phyloP scores from a whole-genome alignment of 2,329 filamentous ascomycete genomes.

The Fusarium sp. region DNA sequence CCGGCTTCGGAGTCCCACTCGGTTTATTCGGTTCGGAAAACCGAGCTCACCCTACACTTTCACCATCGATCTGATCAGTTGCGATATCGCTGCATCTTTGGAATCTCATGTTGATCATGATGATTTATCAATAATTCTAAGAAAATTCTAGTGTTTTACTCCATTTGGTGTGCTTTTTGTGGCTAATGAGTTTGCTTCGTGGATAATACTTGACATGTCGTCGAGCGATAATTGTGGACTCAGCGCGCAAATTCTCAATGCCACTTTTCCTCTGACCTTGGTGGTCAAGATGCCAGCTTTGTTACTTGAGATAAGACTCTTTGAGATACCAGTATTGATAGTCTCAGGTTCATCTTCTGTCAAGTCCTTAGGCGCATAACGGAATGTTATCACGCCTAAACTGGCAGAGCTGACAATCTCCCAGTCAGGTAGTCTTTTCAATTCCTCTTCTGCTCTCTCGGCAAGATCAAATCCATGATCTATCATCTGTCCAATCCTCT shows the following conservation, averaged over 20 bases:
- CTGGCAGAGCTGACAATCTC: constrained; percentile 42
- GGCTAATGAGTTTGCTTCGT: constrained; percentile 5
- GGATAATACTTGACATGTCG: constrained; percentile 18
- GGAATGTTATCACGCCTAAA: constrained; percentile 40
- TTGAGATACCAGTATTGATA: constrained; percentile 4
- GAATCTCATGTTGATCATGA: background rate
- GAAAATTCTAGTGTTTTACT: background rate
- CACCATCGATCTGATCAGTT: background rate
- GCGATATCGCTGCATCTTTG: constrained; percentile 3
- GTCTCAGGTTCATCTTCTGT: background rate
- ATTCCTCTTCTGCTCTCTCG: constrained; percentile 35
- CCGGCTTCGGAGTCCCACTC: constrained; percentile 7
- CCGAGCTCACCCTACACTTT: constrained; percentile 9
- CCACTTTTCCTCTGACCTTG: constrained; percentile 14
- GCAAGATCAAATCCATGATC: constrained; percentile 43
- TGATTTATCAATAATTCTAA: constrained; percentile 12
- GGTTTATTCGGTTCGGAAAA: constrained; percentile 14
- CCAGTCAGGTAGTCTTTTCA: constrained; percentile 35
- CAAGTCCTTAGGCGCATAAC: constrained; percentile 13
- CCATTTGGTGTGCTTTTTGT: background rate
- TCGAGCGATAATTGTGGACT: constrained; percentile 9
- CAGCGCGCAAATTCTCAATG: constrained; percentile 1
- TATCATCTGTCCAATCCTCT: constrained; percentile 41
- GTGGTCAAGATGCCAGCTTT: constrained; percentile 10
- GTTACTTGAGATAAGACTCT: constrained; percentile 19